Percentiles rank a stretch among this genome's conserved stretches.
phyloP scores from a whole-genome alignment of 305 asterid genomes.

The Lippia alba region DNA sequence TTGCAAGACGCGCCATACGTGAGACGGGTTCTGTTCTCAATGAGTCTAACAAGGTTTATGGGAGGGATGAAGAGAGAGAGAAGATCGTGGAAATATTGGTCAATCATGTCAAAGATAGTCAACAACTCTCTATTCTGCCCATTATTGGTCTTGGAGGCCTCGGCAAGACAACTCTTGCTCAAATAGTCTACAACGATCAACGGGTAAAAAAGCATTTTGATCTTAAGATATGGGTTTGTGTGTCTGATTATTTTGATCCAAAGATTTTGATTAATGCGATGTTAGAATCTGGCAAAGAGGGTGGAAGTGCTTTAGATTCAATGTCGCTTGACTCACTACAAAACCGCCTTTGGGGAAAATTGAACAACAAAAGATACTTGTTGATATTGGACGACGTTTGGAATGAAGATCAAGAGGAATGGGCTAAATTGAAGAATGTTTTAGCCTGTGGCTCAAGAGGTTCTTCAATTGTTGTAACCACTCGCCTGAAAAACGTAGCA shows the following conservation, averaged over 20 bases:
- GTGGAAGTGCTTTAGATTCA: background rate
- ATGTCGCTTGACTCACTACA: conserved; percentile 1
- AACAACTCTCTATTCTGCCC: no score
- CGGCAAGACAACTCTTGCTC: conserved; percentile 28
- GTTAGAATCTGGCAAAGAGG: background rate
- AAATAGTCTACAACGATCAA: conserved; percentile 4
- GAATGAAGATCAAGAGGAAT: background rate
- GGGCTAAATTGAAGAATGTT: conserved; percentile 9
- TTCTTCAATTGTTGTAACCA: conserved; percentile 15
- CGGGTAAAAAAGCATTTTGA: conserved; percentile 6
- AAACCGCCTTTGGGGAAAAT: background rate
- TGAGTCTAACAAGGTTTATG: background rate
- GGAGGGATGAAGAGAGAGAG: conserved; percentile 21
- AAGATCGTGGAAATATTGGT: conserved; percentile 6
- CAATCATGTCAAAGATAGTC: no score
- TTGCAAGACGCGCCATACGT: background rate
- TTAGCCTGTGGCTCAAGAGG: conserved; percentile 33
- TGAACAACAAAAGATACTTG: conserved; percentile 18
- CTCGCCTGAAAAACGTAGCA: conserved; percentile 9
- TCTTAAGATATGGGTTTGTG: conserved; percentile 21
- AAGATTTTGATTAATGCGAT: conserved; percentile 20
- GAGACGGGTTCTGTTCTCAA: background rate
- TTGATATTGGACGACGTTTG: background rate
- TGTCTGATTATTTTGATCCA: conserved; percentile 18
- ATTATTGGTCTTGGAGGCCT: no score